Evolutionary conservation across 1,284 basidiomycete genomes (phyloP), one percentile per base, ranked within the genome.

Genomic region (Sparassis latifolia): DNA sequence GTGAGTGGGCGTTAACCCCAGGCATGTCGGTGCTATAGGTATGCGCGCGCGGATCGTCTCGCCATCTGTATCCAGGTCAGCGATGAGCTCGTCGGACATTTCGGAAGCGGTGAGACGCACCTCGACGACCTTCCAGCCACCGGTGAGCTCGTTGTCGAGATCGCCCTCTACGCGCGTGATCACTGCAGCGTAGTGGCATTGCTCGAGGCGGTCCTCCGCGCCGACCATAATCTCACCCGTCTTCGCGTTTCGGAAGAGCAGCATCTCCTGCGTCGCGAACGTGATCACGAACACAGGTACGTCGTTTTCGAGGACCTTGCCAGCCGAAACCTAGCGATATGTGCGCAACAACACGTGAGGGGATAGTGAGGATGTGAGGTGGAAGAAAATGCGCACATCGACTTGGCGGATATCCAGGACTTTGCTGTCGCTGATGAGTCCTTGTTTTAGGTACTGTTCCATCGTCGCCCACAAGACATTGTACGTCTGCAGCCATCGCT

Each of bases 121-220:
- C 83, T 98, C 95, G 40, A 98, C 80, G 49, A 99, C 82, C 71
- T 98, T 98, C 97, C 97, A 99, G 7, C 97, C 97, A 45, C 92
- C 92, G 0, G 97, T 99, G 47, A 97, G 76, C 69, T 96, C 89
- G 62, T 98, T 90, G 42, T 85, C 84, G 49, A 96, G 71, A 63
- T 96, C 91, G 58, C 86, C 86, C 65, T 92, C 87, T 41, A 92
- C 69, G 42, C 95, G 79, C 4, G 94, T 97, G 54, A 99, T 70
- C 2, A 95, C 95, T 48, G 93, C 91, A 27, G 89, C 91, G 67
- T 99, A 99, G 35, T 84, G 84, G 64, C 93, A 97, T 62, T 94
- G 86, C 68, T 97, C 93, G 32, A 98, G 94, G 57, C 84, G 80
- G 62, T 93, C 79, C 63, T 95, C 91, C 6, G 87, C 84, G 2